Conservation (phyloP, 331 rosid genomes). For the Quercus lobata region DNA sequence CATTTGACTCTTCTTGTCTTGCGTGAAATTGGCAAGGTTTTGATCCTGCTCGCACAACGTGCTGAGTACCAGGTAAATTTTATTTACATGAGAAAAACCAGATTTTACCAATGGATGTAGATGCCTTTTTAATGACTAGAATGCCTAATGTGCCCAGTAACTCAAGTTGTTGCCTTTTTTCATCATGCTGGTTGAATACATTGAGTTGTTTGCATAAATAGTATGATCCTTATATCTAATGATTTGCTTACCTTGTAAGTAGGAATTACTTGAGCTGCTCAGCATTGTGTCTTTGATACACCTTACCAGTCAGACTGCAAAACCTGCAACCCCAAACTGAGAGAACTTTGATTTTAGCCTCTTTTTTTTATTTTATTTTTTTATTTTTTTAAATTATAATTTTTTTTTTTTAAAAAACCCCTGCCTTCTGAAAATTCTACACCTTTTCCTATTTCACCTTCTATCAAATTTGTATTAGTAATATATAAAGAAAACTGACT, state of each 20-base stretch:
- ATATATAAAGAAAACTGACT: too few relatives aligned
- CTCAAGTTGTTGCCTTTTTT: background rate
- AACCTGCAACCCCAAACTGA: background rate
- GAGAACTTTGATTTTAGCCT: background rate
- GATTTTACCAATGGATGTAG: background rate
- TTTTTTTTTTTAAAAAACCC: too few relatives aligned
- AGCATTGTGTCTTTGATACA: background rate
- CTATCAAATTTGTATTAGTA: too few relatives aligned
- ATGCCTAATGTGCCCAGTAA: background rate
- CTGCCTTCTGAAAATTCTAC: too few relatives aligned
- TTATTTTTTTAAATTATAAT: too few relatives aligned
- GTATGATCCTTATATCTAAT: background rate
- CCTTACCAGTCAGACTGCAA: background rate
- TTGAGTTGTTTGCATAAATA: background rate
- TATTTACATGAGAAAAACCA: background rate
- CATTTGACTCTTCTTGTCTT: conserved; percentile 94
- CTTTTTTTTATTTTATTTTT: too few relatives aligned
- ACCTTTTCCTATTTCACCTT: too few relatives aligned
- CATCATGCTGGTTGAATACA: background rate
- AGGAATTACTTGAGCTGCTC: background rate
- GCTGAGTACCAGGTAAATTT: conserved; percentile 83
- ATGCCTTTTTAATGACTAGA: background rate
- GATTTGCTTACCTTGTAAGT: background rate
- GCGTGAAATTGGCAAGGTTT: conserved; percentile 93
- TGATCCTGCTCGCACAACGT: conserved; percentile 77